These are phyloP conservation scores for Dunaliella sp. DNA, from an alignment of 139 green algal genomes.

Conservation along the genomic window DNA sequence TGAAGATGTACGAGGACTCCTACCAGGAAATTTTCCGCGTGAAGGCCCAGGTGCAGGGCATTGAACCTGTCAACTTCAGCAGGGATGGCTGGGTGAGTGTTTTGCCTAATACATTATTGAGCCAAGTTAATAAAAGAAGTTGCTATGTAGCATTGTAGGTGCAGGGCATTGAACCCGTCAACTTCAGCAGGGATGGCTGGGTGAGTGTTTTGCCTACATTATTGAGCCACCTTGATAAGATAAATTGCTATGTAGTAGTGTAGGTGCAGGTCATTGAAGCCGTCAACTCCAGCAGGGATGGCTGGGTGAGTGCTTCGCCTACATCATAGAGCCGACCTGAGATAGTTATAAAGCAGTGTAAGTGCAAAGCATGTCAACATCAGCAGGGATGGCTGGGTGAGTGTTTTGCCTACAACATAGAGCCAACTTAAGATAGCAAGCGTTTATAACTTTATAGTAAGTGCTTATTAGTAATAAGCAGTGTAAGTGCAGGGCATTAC, in stretches of 20 bases:
- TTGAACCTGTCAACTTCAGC: constrained; percentile 25
- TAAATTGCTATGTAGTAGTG: too few species aligned
- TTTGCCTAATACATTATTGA: too few species aligned
- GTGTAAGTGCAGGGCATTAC: constrained; percentile 35
- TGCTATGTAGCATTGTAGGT: too few species aligned
- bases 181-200: constrained; percentile 1
- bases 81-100: constrained; percentile 30
- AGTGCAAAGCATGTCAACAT: constrained; percentile 30
- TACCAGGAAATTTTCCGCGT: constrained; percentile 87
- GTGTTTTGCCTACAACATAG: too few species aligned
- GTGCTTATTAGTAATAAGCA: too few species aligned
- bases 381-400: background rate
- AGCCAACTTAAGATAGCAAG: too few species aligned
- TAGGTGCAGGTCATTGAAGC: constrained; percentile 33
- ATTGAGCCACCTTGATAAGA: too few species aligned
- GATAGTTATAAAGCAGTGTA: too few species aligned
- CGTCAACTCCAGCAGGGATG: constrained; percentile 5
- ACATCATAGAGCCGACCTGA: too few species aligned
- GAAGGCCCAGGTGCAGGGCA: constrained; percentile 51
- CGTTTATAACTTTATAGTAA: too few species aligned
- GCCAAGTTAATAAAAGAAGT: too few species aligned
- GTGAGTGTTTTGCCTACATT: background rate
- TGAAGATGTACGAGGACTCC: constrained; percentile 80
- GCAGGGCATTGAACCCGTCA: constrained; percentile 27
- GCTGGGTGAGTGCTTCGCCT: background rate